Conservation (phyloP, 352 stramenopile species). For the Blastocystis sp. region DNA sequence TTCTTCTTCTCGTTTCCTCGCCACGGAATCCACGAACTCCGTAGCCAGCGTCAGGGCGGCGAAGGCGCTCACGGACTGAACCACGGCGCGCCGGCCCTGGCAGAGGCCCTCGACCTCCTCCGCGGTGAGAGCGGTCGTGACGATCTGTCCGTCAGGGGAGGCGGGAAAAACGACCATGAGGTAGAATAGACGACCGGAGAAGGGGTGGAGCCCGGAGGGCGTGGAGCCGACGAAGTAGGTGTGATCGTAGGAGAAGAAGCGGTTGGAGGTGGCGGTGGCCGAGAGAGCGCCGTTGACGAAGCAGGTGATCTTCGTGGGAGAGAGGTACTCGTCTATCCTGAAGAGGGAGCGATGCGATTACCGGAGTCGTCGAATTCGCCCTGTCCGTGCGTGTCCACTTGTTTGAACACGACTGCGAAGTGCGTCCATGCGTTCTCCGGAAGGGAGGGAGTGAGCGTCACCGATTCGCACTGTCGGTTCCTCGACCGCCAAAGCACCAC, state of each 20-base stretch:
- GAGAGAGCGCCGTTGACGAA: constrained; percentile 1
- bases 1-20: not conserved
- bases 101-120: not conserved
- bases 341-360: not conserved
- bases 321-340: constrained; percentile 1
- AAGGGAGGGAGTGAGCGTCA: not conserved
- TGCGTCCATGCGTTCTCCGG: constrained; percentile 1
- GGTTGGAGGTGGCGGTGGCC: not conserved
- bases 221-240: not conserved
- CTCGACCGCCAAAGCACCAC: not conserved
- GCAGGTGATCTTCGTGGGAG: not conserved
- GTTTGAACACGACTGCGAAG: constrained; percentile 1
- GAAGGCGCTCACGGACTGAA: not conserved
- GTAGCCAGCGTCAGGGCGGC: not conserved
- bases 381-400: not conserved
- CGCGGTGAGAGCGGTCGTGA: not conserved
- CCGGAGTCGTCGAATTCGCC: not conserved
- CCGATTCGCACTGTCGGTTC: not conserved
- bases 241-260: not conserved
- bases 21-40: not conserved
- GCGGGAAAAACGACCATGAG: not conserved
- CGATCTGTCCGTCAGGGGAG: not conserved
- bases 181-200: not conserved
- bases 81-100: not conserved
- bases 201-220: not conserved